phyloP scores from a whole-genome alignment of 192 early-diverging fungal species.

The Dimargaris verticillata region DNA sequence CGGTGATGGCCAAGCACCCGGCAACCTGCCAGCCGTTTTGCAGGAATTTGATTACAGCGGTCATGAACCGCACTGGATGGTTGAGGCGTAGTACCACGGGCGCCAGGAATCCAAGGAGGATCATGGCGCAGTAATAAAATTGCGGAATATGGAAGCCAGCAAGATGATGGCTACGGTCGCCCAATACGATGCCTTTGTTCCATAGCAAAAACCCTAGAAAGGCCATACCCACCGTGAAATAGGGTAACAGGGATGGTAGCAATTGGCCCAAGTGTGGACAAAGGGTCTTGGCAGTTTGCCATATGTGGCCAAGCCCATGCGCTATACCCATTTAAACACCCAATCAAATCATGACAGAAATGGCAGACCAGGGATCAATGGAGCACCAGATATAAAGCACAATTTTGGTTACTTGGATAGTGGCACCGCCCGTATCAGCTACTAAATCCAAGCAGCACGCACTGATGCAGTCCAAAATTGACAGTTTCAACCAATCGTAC shows the following conservation, averaged over 20 bases:
- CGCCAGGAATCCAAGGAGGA: slow-evolving; percentile 28
- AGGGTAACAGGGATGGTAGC: slow-evolving; percentile 28
- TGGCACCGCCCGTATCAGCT: too few species aligned
- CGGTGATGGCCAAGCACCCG: not conserved
- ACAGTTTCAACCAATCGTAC: too few species aligned
- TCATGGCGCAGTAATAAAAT: slow-evolving; percentile 66
- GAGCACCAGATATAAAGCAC: too few species aligned
- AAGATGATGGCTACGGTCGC: slow-evolving; percentile 74
- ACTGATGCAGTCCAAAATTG: too few species aligned
- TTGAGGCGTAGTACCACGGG: slow-evolving; percentile 27
- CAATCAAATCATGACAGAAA: too few species aligned
- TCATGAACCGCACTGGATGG: slow-evolving; percentile 17
- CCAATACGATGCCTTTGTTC: slow-evolving; percentile 77
- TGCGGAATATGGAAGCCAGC: slow-evolving; percentile 67
- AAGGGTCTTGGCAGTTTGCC: not conserved
- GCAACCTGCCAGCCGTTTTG: not conserved
- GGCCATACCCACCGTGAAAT: slow-evolving; percentile 21
- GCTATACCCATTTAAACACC: too few species aligned
- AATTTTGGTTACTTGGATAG: too few species aligned
- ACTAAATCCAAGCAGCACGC: too few species aligned
- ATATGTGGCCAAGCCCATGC: not conserved
- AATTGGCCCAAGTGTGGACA: not conserved
- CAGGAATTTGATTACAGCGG: not conserved
- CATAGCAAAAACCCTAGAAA: slow-evolving; percentile 56
- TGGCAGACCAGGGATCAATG: too few species aligned